These are phyloP conservation scores for Hymenoscyphus fraxineus DNA, from an alignment of 2,329 filamentous ascomycete species.

Conservation along the genomic window DNA sequence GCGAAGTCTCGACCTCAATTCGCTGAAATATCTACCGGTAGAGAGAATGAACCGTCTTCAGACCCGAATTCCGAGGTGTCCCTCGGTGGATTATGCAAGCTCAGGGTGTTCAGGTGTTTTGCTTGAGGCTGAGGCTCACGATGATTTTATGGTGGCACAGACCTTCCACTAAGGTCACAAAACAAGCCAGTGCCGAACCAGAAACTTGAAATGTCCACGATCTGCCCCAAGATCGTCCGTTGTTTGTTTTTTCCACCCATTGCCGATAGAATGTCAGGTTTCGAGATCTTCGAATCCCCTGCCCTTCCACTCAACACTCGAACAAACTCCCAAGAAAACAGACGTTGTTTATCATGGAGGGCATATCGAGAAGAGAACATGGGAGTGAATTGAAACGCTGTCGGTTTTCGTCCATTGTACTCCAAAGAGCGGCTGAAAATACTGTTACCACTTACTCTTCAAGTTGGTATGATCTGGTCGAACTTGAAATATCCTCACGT, in stretches of 20 bases:
- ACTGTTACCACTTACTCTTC: neutral
- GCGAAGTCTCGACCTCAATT: neutral
- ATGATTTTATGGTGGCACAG: neutral
- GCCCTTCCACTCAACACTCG: neutral
- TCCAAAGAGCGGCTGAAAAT: neutral
- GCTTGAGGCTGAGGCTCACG: neutral
- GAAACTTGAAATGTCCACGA: constrained; percentile 1
- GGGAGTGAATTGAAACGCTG: neutral
- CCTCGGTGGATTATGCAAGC: neutral
- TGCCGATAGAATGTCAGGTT: neutral
- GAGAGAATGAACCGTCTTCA: neutral
- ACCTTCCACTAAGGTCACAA: neutral
- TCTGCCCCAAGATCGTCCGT: neutral
- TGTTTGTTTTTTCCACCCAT: neutral
- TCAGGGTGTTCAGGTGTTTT: neutral
- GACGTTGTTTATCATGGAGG: neutral
- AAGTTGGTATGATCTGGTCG: neutral
- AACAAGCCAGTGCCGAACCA: neutral
- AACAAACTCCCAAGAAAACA: neutral
- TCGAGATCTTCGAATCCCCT: neutral
- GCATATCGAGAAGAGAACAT: neutral
- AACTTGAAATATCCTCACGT: neutral
- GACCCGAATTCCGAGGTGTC: neutral
- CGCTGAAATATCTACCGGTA: neutral
- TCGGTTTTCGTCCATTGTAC: neutral